phyloP scores from a whole-genome alignment of 352 stramenopile genomes.

The Phytopythium chamaehyphon region DNA sequence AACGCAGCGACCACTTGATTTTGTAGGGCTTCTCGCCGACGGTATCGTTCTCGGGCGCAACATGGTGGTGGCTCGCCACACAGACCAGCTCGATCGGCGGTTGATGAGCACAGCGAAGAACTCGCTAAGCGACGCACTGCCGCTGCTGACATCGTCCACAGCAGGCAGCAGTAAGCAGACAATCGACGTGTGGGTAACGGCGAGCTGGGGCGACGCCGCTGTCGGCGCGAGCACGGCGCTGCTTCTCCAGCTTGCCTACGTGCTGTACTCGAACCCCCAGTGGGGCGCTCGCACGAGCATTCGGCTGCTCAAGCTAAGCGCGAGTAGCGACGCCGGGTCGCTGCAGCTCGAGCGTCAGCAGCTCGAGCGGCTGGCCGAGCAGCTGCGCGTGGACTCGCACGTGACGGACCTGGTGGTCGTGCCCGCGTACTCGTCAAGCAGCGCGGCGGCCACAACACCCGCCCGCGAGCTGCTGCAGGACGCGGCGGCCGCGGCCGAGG shows the following conservation, averaged over 20 bases:
- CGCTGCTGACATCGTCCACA: not conserved
- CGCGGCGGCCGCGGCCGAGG: constrained; percentile 25
- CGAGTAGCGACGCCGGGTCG: constrained; percentile 12
- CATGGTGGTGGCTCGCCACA: constrained; percentile 46
- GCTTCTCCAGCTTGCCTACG: constrained; percentile 42
- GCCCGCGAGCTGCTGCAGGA: not conserved
- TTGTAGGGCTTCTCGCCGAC: constrained; percentile 43
- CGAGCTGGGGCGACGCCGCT: constrained; percentile 19
- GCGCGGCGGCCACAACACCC: constrained; percentile 22
- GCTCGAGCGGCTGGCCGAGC: constrained; percentile 2
- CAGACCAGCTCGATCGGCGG: constrained; percentile 37
- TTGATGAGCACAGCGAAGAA: constrained; percentile 22
- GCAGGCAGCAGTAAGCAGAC: constrained; percentile 8
- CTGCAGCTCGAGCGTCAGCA: constrained; percentile 19
- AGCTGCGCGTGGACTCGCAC: constrained; percentile 29
- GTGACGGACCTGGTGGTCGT: constrained; percentile 42
- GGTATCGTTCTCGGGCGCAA: constrained; percentile 52
- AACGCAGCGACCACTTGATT: constrained; percentile 17
- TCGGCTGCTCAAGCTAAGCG: constrained; percentile 21
- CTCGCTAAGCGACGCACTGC: not conserved
- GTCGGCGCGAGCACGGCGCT: constrained; percentile 30
- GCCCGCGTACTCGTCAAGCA: constrained; percentile 31
- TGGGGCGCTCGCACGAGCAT: constrained; percentile 26
- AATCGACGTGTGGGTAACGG: constrained; percentile 60
- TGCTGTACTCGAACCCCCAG: constrained; percentile 31